Evolutionary conservation across 176 grass and related monocot genomes (phyloP).

Genomic region (Lolium perenne): DNA sequence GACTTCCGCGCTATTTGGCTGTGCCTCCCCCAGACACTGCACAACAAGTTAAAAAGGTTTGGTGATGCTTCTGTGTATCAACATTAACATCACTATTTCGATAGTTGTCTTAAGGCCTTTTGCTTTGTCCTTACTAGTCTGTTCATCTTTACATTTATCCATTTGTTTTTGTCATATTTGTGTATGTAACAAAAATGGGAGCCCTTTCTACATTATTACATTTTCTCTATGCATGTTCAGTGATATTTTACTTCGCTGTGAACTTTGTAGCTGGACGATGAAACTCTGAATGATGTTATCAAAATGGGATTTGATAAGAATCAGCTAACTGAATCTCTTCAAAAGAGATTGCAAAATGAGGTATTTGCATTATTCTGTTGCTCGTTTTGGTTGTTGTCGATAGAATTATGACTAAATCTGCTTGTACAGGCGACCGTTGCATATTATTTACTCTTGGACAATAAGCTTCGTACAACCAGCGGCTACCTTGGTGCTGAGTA

Average conservation of each 20-base stretch:
- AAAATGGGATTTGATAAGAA: conserved; percentile 90
- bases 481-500: conserved; percentile 84
- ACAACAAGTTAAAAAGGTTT: conserved; percentile 88
- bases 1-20: conserved; percentile 71
- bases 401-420: conserved; percentile 41
- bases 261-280: conserved; percentile 79
- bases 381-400: not conserved
- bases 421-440: conserved; percentile 79
- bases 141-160: too few relatives aligned
- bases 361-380: conserved; percentile 46
- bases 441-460: conserved; percentile 96
- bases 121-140: not conserved
- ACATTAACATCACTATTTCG: not conserved
- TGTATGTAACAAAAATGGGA: not conserved
- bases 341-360: conserved; percentile 89
- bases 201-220: not conserved
- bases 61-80: conserved; percentile 23
- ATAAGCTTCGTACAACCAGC: conserved; percentile 73
- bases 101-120: not conserved
- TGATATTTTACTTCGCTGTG: conserved; percentile 21
- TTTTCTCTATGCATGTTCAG: conserved; percentile 2
- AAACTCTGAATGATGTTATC: conserved; percentile 80
- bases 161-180: not conserved
- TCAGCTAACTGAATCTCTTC: conserved; percentile 76
- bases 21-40: conserved; percentile 77